Percentiles rank a stretch among this genome's conserved stretches.
phyloP scores from a whole-genome alignment of 352 stramenopile genomes.

The Thraustochytrium sp. region DNA sequence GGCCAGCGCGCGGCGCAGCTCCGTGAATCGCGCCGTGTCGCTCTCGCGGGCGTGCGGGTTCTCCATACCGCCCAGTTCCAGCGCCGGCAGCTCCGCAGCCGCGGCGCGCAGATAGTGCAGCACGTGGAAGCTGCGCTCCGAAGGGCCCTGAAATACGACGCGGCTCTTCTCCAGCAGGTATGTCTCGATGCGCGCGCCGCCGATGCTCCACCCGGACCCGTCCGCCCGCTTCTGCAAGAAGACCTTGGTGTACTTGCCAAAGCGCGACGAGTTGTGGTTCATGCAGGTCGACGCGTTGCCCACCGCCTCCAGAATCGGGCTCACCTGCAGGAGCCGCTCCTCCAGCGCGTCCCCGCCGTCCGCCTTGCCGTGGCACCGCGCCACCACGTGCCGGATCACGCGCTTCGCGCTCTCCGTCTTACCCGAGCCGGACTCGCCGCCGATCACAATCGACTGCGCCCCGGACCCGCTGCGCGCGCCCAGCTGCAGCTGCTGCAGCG shows the following conservation, averaged over 20 bases:
- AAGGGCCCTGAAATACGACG: constrained; percentile 67
- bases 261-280: constrained; percentile 92
- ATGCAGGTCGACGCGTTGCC: constrained; percentile 94
- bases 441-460: constrained; percentile 78
- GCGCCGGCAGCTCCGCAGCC: background rate
- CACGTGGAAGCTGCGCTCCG: constrained; percentile 83
- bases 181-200: constrained; percentile 75
- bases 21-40: background rate
- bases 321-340: constrained; percentile 85
- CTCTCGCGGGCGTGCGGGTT: background rate
- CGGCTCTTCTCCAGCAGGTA: constrained; percentile 84
- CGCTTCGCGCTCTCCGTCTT: constrained; percentile 95
- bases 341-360: constrained; percentile 11
- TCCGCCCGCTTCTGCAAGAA: constrained; percentile 66
- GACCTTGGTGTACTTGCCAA: constrained; percentile 96
- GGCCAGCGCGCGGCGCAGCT: background rate
- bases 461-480: background rate
- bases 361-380: background rate
- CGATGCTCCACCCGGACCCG: constrained; percentile 54
- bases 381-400: constrained; percentile 46
- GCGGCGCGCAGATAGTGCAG: constrained; percentile 75
- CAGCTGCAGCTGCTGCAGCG: constrained; percentile 79
- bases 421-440: constrained; percentile 80
- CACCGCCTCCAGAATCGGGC: constrained; percentile 96
- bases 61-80: background rate